Percentiles rank a stretch among this genome's conserved stretches.
Evolutionary conservation across 257 asterid species (phyloP).

Genomic region (Fraxinus excelsior): DNA sequence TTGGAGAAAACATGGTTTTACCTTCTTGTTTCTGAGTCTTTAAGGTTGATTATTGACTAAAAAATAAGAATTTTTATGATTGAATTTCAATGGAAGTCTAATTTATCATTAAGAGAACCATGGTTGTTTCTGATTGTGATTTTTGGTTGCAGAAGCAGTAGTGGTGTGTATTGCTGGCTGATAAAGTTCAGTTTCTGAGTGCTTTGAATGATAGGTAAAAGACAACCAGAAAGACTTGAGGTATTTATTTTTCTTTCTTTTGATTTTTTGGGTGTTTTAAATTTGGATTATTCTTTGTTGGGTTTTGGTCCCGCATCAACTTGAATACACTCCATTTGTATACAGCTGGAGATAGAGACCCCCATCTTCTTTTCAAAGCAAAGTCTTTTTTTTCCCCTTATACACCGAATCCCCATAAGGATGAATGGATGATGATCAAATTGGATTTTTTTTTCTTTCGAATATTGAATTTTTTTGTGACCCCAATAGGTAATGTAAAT

Average conservation of each 20-base stretch:
- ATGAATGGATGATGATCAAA: conserved; percentile 15
- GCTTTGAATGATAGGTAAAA: conserved; percentile 67
- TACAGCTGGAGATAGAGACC: no score
- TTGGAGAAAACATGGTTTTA: conserved; percentile 25
- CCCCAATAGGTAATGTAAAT: no score
- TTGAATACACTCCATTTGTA: conserved; percentile 31
- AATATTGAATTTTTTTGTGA: no score
- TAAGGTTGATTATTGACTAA: conserved; percentile 30
- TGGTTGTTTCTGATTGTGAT: conserved; percentile 38
- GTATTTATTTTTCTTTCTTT: conserved; percentile 21
- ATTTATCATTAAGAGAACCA: conserved; percentile 18
- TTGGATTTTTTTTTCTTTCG: conserved; percentile 13
- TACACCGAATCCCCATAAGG: background rate
- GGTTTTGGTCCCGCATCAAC: conserved; percentile 36
- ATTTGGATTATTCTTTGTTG: conserved; percentile 32
- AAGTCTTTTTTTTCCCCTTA: conserved; percentile 53
- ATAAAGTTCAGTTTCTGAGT: conserved; percentile 35
- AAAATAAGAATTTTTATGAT: conserved; percentile 1
- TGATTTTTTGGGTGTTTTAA: background rate
- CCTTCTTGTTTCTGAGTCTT: conserved; percentile 33
- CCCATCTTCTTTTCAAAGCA: conserved; percentile 77
- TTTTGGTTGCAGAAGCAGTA: conserved; percentile 56
- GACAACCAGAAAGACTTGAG: conserved; percentile 47
- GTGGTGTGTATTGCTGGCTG: conserved; percentile 46
- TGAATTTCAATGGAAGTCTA: conserved; percentile 7